Evolutionary conservation across 495 filamentous ascomycete genomes (phyloP), one percentile per base, ranked within the genome.

Genomic region (Geopyxis carbonaria): DNA sequence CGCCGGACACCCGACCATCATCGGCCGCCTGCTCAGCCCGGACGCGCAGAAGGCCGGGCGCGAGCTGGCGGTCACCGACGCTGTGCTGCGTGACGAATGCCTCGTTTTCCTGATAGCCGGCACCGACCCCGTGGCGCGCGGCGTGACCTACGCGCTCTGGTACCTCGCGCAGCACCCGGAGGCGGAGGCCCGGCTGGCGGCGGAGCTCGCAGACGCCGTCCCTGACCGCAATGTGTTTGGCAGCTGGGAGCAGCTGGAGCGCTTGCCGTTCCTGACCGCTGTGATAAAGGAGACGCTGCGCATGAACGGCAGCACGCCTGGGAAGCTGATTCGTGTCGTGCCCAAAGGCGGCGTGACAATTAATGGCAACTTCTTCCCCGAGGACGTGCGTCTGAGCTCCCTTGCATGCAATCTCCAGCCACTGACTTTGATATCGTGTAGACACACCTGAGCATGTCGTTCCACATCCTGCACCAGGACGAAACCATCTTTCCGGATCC

Each of bases 391-490:
- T 34, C 2, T 19, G 22, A 20, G 14, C 11, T 5, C 19, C 22
- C 7, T 1, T 10, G 3, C 10, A 21, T n/a, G 32, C 22, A 20
- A 11, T n/a, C 14, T 34, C 7, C 5, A 6, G 5, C 4, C 5
- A n/a, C 18, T n/a, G 22, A 21, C 22, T 21, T 21, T 21, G 14
- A 34, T n/a, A 19, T 19, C 32, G 9, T 10, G 10, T 21, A n/a
- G 7, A n/a, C 5, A 34, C 14, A 11, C 8, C 18, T 34, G 2
- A 6, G 32, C 7, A 46, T 25, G 27, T 31, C 32, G 1, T 2
- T 30, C 10, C 22, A 34, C 20, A 19, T 28, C 14, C 22, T 40
- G 14, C 43, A 46, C 18, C n/a, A 34, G 1, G 29, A 33, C 30
- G n/a, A 6, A 13, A 10, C 14, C 11, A 22, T 25, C 1, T 46